Evolutionary conservation across 179 eudicot genomes (phyloP).

Genomic region (Silene vulgaris): DNA sequence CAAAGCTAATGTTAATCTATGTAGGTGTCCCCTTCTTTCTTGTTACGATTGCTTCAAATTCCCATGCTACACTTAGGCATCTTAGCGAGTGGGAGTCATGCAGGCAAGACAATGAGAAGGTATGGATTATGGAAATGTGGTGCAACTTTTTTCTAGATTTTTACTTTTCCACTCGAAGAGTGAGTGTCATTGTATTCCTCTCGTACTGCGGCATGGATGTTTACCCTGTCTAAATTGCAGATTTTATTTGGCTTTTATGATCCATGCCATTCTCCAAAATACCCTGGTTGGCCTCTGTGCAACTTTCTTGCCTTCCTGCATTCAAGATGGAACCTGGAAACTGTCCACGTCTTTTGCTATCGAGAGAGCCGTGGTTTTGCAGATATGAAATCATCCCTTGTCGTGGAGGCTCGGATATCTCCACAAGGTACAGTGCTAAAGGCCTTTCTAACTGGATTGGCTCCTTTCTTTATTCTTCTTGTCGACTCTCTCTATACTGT

Average conservation of each 20-base stretch:
- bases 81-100: conserved; percentile 71
- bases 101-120: conserved; percentile 62
- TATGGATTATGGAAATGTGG: conserved; percentile 38
- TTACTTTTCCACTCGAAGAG: neutral
- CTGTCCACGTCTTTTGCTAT: conserved; percentile 69
- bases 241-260: conserved; percentile 84
- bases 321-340: conserved; percentile 66
- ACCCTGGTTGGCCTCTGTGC: conserved; percentile 97
- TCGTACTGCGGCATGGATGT: conserved; percentile 11
- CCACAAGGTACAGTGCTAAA: conserved; percentile 62
- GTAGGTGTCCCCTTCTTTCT: conserved; percentile 84
- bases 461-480: neutral
- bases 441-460: conserved; percentile 23
- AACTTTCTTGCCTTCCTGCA: conserved; percentile 63
- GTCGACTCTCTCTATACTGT: too few species aligned
- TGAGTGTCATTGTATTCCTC: conserved; percentile 9
- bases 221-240: conserved; percentile 40
- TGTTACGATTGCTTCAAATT: conserved; percentile 51
- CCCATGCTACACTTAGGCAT: conserved; percentile 53
- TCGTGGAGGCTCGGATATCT: conserved; percentile 71
- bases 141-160: neutral
- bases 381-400: conserved; percentile 64
- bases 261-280: conserved; percentile 69
- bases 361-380: conserved; percentile 90
- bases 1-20: conserved; percentile 12